phyloP scores from a whole-genome alignment of 75 land plant species.

The Sequoia sempervirens region DNA sequence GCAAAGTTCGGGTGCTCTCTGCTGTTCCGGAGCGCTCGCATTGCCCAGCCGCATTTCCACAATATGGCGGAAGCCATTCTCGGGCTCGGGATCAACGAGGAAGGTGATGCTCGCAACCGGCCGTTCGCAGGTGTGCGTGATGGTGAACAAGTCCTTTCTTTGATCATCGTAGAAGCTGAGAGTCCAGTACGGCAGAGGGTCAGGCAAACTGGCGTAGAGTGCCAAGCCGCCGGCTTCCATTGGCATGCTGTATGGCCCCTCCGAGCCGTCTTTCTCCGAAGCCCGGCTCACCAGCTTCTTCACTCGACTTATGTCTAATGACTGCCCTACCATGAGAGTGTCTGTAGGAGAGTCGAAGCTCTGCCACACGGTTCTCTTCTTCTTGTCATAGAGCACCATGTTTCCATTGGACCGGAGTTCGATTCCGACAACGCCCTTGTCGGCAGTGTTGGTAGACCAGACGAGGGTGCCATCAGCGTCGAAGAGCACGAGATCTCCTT shows the following conservation, averaged over 20 bases:
- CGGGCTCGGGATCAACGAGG: constrained; percentile 3
- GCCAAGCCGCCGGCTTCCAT: constrained; percentile 24
- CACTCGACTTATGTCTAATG: constrained; percentile 12
- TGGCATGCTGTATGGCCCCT: constrained; percentile 26
- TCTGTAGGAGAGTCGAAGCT: constrained; percentile 57
- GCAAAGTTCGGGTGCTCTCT: background rate
- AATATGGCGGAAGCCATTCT: constrained; percentile 2
- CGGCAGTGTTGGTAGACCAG: constrained; percentile 39
- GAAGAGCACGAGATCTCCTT: constrained; percentile 32
- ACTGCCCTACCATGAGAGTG: constrained; percentile 45
- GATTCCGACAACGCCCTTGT: constrained; percentile 26
- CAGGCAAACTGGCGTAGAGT: constrained; percentile 13
- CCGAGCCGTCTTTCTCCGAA: constrained; percentile 10
- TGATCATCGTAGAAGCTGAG: constrained; percentile 7
- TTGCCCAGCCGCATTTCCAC: background rate
- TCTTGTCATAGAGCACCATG: constrained; percentile 33
- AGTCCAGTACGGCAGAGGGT: background rate
- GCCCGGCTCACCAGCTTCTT: constrained; percentile 22
- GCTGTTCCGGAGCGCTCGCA: background rate
- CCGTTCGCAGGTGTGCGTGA: background rate
- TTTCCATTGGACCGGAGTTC: constrained; percentile 34
- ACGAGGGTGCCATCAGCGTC: constrained; percentile 27
- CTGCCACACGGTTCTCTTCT: constrained; percentile 43
- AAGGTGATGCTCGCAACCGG: constrained; percentile 9
- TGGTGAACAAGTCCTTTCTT: background rate